These are phyloP conservation scores for Fusarium coicis DNA, from an alignment of 2,329 filamentous ascomycete genomes.

Conservation along the genomic window DNA sequence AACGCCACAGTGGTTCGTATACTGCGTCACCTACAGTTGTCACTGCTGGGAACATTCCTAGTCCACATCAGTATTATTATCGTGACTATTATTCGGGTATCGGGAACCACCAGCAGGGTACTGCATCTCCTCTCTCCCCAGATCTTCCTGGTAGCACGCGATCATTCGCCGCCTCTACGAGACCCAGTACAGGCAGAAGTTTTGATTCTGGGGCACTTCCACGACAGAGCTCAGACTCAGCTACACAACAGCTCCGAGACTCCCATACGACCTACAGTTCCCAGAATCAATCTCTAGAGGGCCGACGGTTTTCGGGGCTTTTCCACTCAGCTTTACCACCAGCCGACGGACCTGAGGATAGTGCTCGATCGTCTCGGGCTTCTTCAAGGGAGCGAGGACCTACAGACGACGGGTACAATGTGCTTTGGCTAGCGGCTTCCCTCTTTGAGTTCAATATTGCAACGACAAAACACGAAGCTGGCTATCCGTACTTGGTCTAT, in stretches of 20 bases:
- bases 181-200: slow-evolving; percentile 70
- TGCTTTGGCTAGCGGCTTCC: slow-evolving; percentile 91
- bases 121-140: slow-evolving; percentile 66
- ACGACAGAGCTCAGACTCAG: slow-evolving; percentile 64
- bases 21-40: slow-evolving; percentile 65
- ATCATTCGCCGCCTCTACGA: slow-evolving; percentile 58
- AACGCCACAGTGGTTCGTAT: slow-evolving; percentile 74
- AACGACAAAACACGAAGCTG: slow-evolving; percentile 88
- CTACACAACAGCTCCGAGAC: slow-evolving; percentile 59
- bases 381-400: slow-evolving; percentile 69
- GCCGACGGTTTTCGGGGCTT: slow-evolving; percentile 75
- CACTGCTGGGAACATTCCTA: slow-evolving; percentile 51
- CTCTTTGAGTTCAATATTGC: slow-evolving; percentile 98
- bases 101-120: slow-evolving; percentile 57
- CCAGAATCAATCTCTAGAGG: slow-evolving; percentile 56
- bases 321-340: slow-evolving; percentile 91
- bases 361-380: slow-evolving; percentile 64
- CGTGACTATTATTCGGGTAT: slow-evolving; percentile 54
- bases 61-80: slow-evolving; percentile 67
- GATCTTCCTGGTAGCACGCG: slow-evolving; percentile 63
- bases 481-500: slow-evolving; percentile 96
- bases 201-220: slow-evolving; percentile 63
- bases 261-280: slow-evolving; percentile 67
- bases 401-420: slow-evolving; percentile 69
- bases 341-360: slow-evolving; percentile 71